These are phyloP conservation scores for Taxawa tesnikishii DNA, from an alignment of 2,329 filamentous ascomycete genomes.

Conservation along the genomic window DNA sequence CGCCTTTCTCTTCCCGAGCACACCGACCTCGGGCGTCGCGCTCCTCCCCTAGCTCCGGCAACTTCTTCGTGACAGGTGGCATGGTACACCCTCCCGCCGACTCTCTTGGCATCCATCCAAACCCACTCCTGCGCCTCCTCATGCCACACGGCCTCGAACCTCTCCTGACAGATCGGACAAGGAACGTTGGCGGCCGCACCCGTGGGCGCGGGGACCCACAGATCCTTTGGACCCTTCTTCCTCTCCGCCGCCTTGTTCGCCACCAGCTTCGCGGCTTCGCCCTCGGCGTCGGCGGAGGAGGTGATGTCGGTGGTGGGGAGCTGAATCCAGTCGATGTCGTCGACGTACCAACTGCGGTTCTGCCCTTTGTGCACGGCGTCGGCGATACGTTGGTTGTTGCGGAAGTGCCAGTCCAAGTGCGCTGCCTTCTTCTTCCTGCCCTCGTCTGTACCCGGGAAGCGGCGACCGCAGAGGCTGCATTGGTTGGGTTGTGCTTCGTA, in stretches of 20 bases:
- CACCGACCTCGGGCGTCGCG: slow-evolving; percentile 19
- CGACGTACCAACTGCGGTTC: slow-evolving; percentile 89
- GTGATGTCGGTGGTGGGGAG: slow-evolving; percentile 66
- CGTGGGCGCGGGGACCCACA: slow-evolving; percentile 75
- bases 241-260: slow-evolving; percentile 10
- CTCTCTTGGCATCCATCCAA: slow-evolving; percentile 76
- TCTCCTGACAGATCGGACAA: slow-evolving; percentile 92
- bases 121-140: slow-evolving; percentile 94
- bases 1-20: slow-evolving; percentile 21
- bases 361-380: slow-evolving; percentile 71
- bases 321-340: slow-evolving; percentile 85
- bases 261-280: slow-evolving; percentile 17
- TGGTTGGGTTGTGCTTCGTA: slow-evolving; percentile 76
- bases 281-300: slow-evolving; percentile 25
- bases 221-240: slow-evolving; percentile 46
- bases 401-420: slow-evolving; percentile 98
- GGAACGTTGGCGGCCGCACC: slow-evolving; percentile 59
- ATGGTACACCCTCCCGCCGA: slow-evolving; percentile 74
- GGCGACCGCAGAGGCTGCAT: slow-evolving; percentile 81
- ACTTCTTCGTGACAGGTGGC: slow-evolving; percentile 73
- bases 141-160: slow-evolving; percentile 84
- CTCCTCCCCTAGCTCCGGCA: slow-evolving; percentile 14
- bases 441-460: slow-evolving; percentile 65
- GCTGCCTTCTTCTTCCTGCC: slow-evolving; percentile 77
- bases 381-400: slow-evolving; percentile 75